phyloP scores from a whole-genome alignment of 352 stramenopile genomes.

The Phytophthora ohioensis region DNA sequence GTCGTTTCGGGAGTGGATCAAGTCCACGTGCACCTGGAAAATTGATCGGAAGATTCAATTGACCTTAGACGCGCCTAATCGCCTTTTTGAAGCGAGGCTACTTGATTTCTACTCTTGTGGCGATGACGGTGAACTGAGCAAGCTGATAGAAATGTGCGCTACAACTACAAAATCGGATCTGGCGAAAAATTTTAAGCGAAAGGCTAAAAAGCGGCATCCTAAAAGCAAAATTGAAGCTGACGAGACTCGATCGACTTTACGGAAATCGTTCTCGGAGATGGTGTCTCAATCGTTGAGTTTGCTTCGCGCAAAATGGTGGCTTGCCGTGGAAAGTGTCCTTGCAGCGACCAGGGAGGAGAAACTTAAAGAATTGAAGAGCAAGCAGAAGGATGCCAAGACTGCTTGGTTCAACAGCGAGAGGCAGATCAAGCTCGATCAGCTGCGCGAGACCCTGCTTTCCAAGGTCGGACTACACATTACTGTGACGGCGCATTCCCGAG shows the following conservation, averaged over 20 bases:
- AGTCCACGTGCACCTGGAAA: constrained; percentile 7
- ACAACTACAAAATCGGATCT: constrained; percentile 17
- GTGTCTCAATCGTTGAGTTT: constrained; percentile 21
- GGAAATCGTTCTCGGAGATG: constrained; percentile 18
- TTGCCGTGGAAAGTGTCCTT: constrained; percentile 36
- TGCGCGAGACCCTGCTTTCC: constrained; percentile 2
- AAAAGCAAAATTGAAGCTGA: not conserved
- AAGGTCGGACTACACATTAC: constrained; percentile 18
- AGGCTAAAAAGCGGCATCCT: not conserved
- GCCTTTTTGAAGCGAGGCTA: constrained; percentile 15
- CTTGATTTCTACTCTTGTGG: constrained; percentile 15
- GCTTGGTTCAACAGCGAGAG: constrained; percentile 15
- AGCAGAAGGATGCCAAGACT: constrained; percentile 6
- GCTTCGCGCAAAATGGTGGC: constrained; percentile 42
- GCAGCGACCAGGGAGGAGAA: not conserved
- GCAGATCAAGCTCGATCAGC: constrained; percentile 12
- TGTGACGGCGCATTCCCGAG: not conserved
- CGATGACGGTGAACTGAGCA: constrained; percentile 1
- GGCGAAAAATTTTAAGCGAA: not conserved
- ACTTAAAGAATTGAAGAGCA: constrained; percentile 17
- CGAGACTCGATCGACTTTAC: not conserved
- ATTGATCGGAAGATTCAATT: constrained; percentile 25
- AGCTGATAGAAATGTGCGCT: constrained; percentile 31
- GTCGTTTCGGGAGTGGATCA: constrained; percentile 29
- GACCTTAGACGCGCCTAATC: constrained; percentile 21